These are phyloP conservation scores for Phymatotrichopsis omnivora DNA, from an alignment of 2,329 filamentous ascomycete species.

Conservation along the genomic window DNA sequence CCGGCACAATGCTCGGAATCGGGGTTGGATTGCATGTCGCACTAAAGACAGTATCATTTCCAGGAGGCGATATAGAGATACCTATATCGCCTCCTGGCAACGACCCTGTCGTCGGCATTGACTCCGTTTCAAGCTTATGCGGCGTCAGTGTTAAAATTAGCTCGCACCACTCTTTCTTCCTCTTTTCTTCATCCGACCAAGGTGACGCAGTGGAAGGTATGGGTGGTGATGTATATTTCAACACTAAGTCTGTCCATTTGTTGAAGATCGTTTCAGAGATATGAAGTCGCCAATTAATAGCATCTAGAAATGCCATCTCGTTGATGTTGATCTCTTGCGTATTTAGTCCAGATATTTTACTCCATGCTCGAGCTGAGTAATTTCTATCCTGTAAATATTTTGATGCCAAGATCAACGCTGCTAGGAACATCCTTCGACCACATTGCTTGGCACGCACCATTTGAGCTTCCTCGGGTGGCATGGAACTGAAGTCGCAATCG, in stretches of 20 bases:
- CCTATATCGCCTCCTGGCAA: conserved; percentile 5
- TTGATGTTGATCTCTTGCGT: conserved; percentile 93
- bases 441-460: conserved; percentile 77
- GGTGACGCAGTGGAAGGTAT: conserved; percentile 18
- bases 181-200: conserved; percentile 25
- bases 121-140: conserved; percentile 23
- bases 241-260: conserved; percentile 85
- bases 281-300: conserved; percentile 90
- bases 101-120: conserved; percentile 15
- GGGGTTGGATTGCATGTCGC: conserved; percentile 5
- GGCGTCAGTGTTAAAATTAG: conserved; percentile 26
- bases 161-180: conserved; percentile 27
- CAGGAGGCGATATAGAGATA: conserved; percentile 4
- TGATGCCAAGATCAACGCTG: conserved; percentile 86
- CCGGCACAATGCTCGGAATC: background rate
- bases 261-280: conserved; percentile 82
- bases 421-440: conserved; percentile 92
- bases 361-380: conserved; percentile 95
- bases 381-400: conserved; percentile 98
- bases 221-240: conserved; percentile 60
- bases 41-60: conserved; percentile 15
- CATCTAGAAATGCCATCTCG: conserved; percentile 80
- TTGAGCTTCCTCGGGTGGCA: conserved; percentile 64
- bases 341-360: conserved; percentile 94
- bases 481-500: conserved; percentile 63